phyloP scores from a whole-genome alignment of 2,329 filamentous ascomycete species.

The Cladophialophora exuberans region DNA sequence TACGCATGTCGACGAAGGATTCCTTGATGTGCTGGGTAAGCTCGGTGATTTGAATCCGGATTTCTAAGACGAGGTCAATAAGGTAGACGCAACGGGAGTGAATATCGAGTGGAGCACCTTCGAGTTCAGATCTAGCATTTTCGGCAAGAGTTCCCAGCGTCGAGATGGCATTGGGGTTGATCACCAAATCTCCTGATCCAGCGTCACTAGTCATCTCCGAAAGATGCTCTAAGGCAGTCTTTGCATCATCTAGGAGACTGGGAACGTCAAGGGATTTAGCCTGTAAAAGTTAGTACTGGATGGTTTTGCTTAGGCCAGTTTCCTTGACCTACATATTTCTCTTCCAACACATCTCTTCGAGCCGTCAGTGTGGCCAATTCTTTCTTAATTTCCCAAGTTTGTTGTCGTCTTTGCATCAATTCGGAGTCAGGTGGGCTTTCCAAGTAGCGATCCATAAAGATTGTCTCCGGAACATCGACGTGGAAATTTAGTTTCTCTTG shows the following conservation, averaged over 20 bases:
- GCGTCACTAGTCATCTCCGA: constrained; percentile 18
- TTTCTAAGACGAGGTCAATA: constrained; percentile 9
- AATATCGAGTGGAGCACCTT: constrained; percentile 15
- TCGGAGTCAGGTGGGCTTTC: constrained; percentile 64
- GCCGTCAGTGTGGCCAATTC: constrained; percentile 61
- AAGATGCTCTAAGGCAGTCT: constrained; percentile 27
- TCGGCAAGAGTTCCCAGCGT: constrained; percentile 27
- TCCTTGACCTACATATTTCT: constrained; percentile 26
- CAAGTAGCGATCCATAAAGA: constrained; percentile 90
- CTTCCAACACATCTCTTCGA: constrained; percentile 46
- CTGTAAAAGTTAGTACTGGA: constrained; percentile 16
- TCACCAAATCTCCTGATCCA: constrained; percentile 20
- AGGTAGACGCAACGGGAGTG: not conserved
- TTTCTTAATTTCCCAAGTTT: constrained; percentile 75
- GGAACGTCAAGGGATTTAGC: constrained; percentile 28
- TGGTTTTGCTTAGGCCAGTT: not conserved
- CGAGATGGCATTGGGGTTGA: constrained; percentile 22
- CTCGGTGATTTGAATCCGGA: constrained; percentile 16
- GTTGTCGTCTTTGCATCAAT: constrained; percentile 66
- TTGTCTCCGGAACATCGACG: constrained; percentile 75
- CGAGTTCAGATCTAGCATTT: constrained; percentile 25
- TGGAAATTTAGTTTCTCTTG: constrained; percentile 75
- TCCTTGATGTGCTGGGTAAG: constrained; percentile 49
- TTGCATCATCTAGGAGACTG: constrained; percentile 29
- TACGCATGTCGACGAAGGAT: constrained; percentile 66